phyloP scores from a whole-genome alignment of 2,329 filamentous ascomycete species.

The Lecanicillium sp. region DNA sequence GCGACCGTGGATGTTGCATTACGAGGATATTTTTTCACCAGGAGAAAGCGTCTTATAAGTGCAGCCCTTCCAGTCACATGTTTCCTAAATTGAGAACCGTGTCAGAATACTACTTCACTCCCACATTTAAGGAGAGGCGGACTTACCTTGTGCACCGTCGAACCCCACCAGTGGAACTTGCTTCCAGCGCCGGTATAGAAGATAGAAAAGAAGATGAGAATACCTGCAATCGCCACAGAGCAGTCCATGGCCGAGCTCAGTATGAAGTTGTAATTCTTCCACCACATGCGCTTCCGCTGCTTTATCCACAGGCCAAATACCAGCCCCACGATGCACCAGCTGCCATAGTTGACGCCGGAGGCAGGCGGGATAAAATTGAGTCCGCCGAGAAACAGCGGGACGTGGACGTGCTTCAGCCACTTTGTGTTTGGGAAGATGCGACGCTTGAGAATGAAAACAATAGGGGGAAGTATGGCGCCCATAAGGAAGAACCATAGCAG shows the following conservation, averaged over 20 bases:
- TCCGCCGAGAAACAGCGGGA: conserved; percentile 22
- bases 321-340: conserved; percentile 22
- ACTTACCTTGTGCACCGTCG: conserved; percentile 14
- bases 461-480: conserved; percentile 38
- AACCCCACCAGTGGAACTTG: conserved; percentile 23
- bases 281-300: conserved; percentile 18
- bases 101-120: background rate
- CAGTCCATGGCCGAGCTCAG: conserved; percentile 23
- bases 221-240: conserved; percentile 21
- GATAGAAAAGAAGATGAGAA: conserved; percentile 26
- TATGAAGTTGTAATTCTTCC: conserved; percentile 23
- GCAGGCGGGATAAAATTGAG: conserved; percentile 25
- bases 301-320: conserved; percentile 19
- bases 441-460: conserved; percentile 30
- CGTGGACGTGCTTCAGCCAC: conserved; percentile 21
- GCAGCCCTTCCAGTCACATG: conserved; percentile 17
- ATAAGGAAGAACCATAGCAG: conserved; percentile 48
- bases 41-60: conserved; percentile 10
- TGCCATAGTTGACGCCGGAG: conserved; percentile 23
- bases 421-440: conserved; percentile 15
- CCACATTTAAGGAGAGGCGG: background rate
- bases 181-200: conserved; percentile 21
- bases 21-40: conserved; percentile 7
- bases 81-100: conserved; percentile 9
- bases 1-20: too few relatives aligned